phyloP scores from a whole-genome alignment of 345 rosid species.

The Cardiospermum halicacabum region DNA sequence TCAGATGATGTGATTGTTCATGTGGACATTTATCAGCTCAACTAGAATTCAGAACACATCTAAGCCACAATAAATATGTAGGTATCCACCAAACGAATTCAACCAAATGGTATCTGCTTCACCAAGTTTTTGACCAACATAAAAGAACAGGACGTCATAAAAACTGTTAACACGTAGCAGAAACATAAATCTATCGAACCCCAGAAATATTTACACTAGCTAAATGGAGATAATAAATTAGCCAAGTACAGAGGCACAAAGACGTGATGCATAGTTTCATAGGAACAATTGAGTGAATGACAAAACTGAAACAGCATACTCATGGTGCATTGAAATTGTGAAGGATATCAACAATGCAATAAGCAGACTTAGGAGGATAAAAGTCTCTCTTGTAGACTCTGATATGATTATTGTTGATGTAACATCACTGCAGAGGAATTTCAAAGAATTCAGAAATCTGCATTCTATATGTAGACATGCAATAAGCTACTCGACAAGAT shows the following conservation, averaged over 20 bases:
- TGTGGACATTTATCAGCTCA: conserved; percentile 2
- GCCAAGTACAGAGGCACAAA: background rate
- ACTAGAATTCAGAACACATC: background rate
- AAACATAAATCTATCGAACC: background rate
- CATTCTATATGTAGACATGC: background rate
- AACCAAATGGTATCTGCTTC: background rate
- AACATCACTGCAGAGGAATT: conserved; percentile 33
- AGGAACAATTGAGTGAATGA: background rate
- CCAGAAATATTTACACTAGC: background rate
- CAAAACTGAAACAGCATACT: conserved; percentile 8
- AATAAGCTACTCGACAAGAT: background rate
- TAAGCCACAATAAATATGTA: background rate
- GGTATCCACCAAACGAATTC: background rate
- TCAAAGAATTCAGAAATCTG: conserved; percentile 16
- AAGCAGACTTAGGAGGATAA: conserved; percentile 23
- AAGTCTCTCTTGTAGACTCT: conserved; percentile 28
- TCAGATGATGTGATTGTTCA: background rate
- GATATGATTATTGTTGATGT: conserved; percentile 28
- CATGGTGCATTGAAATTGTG: conserved; percentile 17
- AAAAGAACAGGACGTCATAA: too few relatives aligned
- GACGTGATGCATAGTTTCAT: background rate
- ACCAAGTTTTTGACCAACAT: too few relatives aligned
- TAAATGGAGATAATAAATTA: background rate
- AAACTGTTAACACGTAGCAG: too few relatives aligned
- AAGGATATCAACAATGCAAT: conserved; percentile 25